A percentile compares a stretch with the other conserved stretches of the same genome.
phyloP scores from a whole-genome alignment of 129 eudicot genomes.

The Pittosporum tobira region DNA sequence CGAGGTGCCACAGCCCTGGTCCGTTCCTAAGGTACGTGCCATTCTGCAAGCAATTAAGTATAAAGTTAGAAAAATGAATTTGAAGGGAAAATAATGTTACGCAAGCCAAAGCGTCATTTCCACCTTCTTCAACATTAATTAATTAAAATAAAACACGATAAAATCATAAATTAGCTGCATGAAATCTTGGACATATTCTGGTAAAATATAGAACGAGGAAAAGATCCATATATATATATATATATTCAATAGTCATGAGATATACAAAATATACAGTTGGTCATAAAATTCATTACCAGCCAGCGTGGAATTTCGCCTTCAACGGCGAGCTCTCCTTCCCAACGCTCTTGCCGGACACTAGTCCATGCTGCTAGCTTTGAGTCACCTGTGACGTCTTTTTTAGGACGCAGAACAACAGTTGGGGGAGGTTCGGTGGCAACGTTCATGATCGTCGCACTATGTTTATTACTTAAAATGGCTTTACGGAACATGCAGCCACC shows the following conservation, averaged over 20 bases:
- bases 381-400: constrained; percentile 18
- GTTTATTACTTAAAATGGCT: constrained; percentile 2
- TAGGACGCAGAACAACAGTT: constrained; percentile 20
- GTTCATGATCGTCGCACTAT: constrained; percentile 15
- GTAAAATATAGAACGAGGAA: not conserved
- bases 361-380: constrained; percentile 74
- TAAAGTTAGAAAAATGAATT: not conserved
- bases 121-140: not conserved
- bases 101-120: not conserved
- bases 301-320: constrained; percentile 79
- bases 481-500: constrained; percentile 17
- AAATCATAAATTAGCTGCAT: not conserved
- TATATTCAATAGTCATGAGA: not conserved
- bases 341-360: constrained; percentile 66
- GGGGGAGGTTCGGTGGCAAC: constrained; percentile 46
- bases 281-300: constrained; percentile 45
- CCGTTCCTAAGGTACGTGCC: constrained; percentile 94
- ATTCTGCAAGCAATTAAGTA: constrained; percentile 38
- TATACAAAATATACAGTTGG: not conserved
- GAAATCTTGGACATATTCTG: not conserved
- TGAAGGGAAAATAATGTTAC: not conserved
- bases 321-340: constrained; percentile 91
- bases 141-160: too few species aligned
- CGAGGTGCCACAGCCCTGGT: constrained; percentile 88
- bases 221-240: too few species aligned